Conservation (phyloP, 2,329 filamentous ascomycete species). For the Calonectria leucothoes region DNA sequence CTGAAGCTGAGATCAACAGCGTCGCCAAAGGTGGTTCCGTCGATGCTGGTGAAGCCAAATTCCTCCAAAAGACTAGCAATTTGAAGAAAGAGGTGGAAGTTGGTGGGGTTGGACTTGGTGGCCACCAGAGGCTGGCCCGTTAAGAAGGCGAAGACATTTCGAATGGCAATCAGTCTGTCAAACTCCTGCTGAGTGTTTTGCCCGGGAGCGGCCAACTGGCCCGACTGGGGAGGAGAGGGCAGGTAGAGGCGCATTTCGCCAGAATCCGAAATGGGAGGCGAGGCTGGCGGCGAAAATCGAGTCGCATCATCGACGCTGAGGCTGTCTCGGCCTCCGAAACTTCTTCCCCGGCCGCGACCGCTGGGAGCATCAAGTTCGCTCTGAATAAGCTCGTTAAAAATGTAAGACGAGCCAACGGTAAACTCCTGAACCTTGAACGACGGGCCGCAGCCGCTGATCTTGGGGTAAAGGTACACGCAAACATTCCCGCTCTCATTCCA, state of each 20-base stretch:
- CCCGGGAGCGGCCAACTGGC: slow-evolving; percentile 48
- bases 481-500: slow-evolving; percentile 72
- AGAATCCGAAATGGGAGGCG: slow-evolving; percentile 50
- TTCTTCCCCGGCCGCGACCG: slow-evolving; percentile 52
- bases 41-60: slow-evolving; percentile 67
- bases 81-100: slow-evolving; percentile 66
- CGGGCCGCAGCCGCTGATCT: slow-evolving; percentile 60
- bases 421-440: slow-evolving; percentile 71
- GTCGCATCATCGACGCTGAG: slow-evolving; percentile 63
- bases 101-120: slow-evolving; percentile 62
- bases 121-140: slow-evolving; percentile 72
- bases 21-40: slow-evolving; percentile 70
- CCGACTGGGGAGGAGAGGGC: slow-evolving; percentile 56
- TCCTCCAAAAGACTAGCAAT: slow-evolving; percentile 66
- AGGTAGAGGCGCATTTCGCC: slow-evolving; percentile 65
- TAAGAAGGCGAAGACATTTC: slow-evolving; percentile 75
- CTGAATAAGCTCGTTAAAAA: slow-evolving; percentile 65
- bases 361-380: slow-evolving; percentile 52
- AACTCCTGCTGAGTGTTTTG: slow-evolving; percentile 53
- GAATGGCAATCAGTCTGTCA: slow-evolving; percentile 67
- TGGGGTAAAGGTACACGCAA: slow-evolving; percentile 67
- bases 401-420: slow-evolving; percentile 64
- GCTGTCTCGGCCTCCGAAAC: slow-evolving; percentile 60
- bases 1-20: slow-evolving; percentile 74
- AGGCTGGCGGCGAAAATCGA: slow-evolving; percentile 51